Conservation (phyloP, 768 basidiomycete genomes). For the Xanthoconium purpureum region DNA sequence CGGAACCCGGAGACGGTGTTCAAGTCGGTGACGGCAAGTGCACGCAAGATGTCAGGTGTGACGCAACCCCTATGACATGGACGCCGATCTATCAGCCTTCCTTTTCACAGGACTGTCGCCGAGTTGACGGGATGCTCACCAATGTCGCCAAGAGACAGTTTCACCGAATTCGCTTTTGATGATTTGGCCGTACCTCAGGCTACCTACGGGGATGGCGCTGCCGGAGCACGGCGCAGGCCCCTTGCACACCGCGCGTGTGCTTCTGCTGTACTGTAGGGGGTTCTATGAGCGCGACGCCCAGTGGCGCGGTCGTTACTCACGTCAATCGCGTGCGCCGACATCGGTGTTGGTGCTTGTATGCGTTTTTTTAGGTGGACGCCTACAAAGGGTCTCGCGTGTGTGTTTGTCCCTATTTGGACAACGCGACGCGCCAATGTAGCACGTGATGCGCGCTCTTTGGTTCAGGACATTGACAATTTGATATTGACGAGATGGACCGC, state of each 20-base stretch:
- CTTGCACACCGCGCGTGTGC: slow-evolving; percentile 64
- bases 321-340: slow-evolving; percentile 32
- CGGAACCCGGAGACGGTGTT: slow-evolving; percentile 49
- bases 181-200: slow-evolving; percentile 63
- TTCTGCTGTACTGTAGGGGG: slow-evolving; percentile 65
- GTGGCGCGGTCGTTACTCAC: slow-evolving; percentile 14
- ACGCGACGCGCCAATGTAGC: slow-evolving; percentile 24
- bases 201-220: slow-evolving; percentile 48
- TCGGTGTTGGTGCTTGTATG: neutral
- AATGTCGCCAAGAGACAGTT: slow-evolving; percentile 73
- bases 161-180: slow-evolving; percentile 49
- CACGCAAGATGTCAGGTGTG: slow-evolving; percentile 50
- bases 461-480: no score
- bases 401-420: slow-evolving; percentile 23
- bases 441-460: slow-evolving; percentile 13
- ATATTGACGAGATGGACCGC: slow-evolving; percentile 14
- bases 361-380: no score
- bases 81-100: slow-evolving; percentile 13
- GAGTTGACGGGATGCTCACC: slow-evolving; percentile 41
- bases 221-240: slow-evolving; percentile 60
- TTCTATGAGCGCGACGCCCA: slow-evolving; percentile 5
- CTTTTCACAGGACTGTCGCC: slow-evolving; percentile 11
- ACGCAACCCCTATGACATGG: slow-evolving; percentile 62
- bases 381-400: neutral
- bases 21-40: slow-evolving; percentile 44